Conservation (phyloP, 2,329 filamentous ascomycete species). For the Aureobasidium sp. region DNA sequence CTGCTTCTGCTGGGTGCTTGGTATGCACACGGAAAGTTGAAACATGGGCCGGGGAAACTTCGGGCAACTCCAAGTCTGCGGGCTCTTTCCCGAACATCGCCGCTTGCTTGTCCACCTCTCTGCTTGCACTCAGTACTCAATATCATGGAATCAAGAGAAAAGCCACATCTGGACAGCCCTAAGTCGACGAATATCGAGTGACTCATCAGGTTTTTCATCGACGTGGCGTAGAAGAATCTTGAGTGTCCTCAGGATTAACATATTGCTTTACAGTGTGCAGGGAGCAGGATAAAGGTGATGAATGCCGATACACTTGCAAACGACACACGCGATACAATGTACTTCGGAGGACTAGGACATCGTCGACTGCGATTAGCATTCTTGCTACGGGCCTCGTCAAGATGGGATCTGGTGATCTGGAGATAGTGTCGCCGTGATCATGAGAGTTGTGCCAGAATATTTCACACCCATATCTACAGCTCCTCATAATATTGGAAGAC, state of each 20-base stretch:
- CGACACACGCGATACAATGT: background rate
- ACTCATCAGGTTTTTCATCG: too few species aligned
- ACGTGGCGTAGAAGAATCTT: too few species aligned
- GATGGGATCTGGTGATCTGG: background rate
- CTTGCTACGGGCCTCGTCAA: background rate
- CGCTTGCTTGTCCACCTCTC: background rate
- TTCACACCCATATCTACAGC: too few species aligned
- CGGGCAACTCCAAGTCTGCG: background rate
- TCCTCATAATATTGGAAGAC: too few species aligned
- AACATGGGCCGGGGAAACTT: background rate
- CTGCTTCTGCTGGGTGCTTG: background rate
- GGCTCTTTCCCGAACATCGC: background rate
- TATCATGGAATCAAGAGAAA: too few species aligned
- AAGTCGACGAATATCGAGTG: background rate
- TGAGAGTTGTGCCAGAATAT: too few species aligned
- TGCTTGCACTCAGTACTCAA: background rate
- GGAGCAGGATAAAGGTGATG: background rate
- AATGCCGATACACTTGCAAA: background rate
- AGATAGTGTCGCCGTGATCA: too few species aligned
- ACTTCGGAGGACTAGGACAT: background rate
- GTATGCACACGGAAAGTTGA: conserved; percentile 5
- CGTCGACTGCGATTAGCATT: background rate
- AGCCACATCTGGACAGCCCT: background rate
- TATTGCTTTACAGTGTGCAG: too few species aligned
- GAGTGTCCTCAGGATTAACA: too few species aligned